These are phyloP conservation scores for Purpureocillium lavendulum DNA, from an alignment of 2,329 filamentous ascomycete genomes.

Conservation along the genomic window DNA sequence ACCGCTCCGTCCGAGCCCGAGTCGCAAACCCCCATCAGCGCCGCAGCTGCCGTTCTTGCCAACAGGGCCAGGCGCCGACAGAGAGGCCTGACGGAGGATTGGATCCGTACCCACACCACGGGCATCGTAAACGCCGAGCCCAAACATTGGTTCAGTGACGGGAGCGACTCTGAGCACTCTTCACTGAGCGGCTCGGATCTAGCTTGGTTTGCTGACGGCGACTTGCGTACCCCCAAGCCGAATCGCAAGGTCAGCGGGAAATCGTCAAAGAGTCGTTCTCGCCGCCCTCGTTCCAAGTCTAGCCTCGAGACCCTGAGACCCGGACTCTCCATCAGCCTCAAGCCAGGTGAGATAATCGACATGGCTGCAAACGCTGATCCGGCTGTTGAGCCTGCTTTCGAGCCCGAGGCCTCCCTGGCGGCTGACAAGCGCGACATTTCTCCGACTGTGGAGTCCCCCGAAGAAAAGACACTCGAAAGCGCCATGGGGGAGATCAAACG, in stretches of 20 bases:
- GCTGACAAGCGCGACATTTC: slow-evolving; percentile 15
- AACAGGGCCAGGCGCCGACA: slow-evolving; percentile 52
- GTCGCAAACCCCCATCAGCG: slow-evolving; percentile 30
- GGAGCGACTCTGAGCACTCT: slow-evolving; percentile 63
- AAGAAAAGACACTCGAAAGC: slow-evolving; percentile 2
- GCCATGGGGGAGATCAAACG: slow-evolving; percentile 18
- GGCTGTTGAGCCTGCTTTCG: slow-evolving; percentile 2
- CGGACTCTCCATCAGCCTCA: slow-evolving; percentile 16
- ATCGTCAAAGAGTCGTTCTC: slow-evolving; percentile 17
- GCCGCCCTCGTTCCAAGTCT: slow-evolving; percentile 37
- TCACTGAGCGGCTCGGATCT: slow-evolving; percentile 60
- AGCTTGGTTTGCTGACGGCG: slow-evolving; percentile 42
- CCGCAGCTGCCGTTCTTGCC: slow-evolving; percentile 53
- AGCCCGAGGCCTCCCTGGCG: slow-evolving; percentile 11
- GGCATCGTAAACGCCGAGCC: slow-evolving; percentile 60
- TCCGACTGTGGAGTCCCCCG: slow-evolving; percentile 2
- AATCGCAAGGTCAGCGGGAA: slow-evolving; percentile 11
- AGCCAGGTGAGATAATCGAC: slow-evolving; percentile 18
- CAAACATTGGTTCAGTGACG: slow-evolving; percentile 76
- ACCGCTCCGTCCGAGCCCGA: slow-evolving; percentile 22
- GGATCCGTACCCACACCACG: slow-evolving; percentile 80
- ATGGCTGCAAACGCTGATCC: slow-evolving; percentile 21
- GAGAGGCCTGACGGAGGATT: slow-evolving; percentile 68
- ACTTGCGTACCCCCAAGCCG: slow-evolving; percentile 39
- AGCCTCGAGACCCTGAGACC: slow-evolving; percentile 48